Evolutionary conservation across 306 rosid genomes (phyloP).

Genomic region (Geum urbanum): DNA sequence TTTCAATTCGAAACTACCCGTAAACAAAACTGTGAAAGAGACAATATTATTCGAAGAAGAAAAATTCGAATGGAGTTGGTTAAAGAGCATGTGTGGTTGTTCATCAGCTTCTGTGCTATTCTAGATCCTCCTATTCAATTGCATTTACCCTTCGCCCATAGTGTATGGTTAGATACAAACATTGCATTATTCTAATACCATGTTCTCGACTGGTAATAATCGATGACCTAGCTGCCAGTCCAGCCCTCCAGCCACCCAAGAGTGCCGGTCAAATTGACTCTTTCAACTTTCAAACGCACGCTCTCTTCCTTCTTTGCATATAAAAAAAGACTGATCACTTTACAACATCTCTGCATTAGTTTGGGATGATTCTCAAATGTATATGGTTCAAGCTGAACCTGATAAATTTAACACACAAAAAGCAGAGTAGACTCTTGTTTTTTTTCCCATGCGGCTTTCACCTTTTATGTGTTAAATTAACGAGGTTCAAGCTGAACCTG

Average conservation of each 20-base stretch:
- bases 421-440: no score
- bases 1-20: no score
- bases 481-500: no score
- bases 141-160: not conserved
- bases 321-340: no score
- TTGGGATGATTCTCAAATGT: no score
- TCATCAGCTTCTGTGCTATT: not conserved
- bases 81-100: not conserved
- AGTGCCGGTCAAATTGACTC: not conserved
- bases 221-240: not conserved
- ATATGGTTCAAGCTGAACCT: no score
- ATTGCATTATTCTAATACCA: not conserved
- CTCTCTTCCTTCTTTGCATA: not conserved
- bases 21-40: not conserved
- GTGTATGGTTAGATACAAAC: not conserved
- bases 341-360: no score
- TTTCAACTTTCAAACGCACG: not conserved
- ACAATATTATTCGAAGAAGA: not conserved
- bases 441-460: no score
- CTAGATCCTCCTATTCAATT: not conserved
- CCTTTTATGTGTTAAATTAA: no score
- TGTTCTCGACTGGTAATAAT: not conserved
- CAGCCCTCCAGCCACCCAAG: conserved; percentile 1
- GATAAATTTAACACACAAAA: no score
- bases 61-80: not conserved